phyloP scores from a whole-genome alignment of 2,329 filamentous ascomycete species.

The Neopestalotiopsis sp. region DNA sequence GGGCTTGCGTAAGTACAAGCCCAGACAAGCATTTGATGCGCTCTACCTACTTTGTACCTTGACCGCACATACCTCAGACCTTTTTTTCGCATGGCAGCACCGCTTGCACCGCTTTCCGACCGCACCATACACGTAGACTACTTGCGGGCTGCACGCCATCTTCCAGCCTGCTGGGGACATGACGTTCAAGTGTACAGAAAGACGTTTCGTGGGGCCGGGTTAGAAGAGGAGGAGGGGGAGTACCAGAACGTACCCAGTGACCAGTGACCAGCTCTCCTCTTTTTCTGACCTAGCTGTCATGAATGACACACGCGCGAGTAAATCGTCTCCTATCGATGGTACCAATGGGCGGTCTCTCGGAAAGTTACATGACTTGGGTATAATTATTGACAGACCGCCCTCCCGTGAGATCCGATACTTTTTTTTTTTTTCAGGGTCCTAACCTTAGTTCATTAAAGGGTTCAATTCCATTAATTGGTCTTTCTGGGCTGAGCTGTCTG shows the following conservation, averaged over 20 bases:
- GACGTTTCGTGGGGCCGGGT: neutral
- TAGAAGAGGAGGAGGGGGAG: neutral
- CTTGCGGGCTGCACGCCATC: too few relatives aligned
- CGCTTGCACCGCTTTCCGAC: neutral
- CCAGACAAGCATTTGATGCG: neutral
- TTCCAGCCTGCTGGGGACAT: neutral
- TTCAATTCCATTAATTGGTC: neutral
- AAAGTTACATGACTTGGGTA: constrained; percentile 7
- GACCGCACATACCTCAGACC: too few relatives aligned
- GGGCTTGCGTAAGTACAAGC: neutral
- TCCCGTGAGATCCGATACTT: constrained; percentile 8
- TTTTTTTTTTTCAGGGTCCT: neutral
- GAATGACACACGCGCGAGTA: constrained; percentile 1
- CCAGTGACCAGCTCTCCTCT: neutral
- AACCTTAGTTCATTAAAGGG: neutral
- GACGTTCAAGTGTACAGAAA: neutral
- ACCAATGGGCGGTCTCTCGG: constrained; percentile 4
- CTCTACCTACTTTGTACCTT: neutral
- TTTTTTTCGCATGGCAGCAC: too few relatives aligned
- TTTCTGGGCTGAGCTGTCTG: neutral
- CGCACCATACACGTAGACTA: neutral
- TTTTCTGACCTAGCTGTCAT: neutral
- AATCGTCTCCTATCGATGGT: neutral
- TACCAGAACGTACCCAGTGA: too few relatives aligned
- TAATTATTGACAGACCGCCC: constrained; percentile 11